A percentile compares a stretch with the other conserved stretches of the same genome.
phyloP scores from a whole-genome alignment of 1,284 basidiomycete genomes.

The Tilletia caries region DNA sequence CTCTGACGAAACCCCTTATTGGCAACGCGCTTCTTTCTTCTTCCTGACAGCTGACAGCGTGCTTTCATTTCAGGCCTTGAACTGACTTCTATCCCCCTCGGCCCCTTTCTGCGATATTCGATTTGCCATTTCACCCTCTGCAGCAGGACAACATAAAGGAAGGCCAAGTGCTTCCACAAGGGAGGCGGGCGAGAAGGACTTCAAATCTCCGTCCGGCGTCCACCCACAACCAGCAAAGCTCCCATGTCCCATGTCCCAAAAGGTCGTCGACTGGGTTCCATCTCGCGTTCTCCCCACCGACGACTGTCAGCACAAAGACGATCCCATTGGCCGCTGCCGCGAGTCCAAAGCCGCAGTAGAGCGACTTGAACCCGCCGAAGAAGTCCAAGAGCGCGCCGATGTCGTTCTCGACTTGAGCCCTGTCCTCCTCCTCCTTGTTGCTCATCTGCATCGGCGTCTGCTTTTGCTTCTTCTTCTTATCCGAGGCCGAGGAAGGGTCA shows the following conservation, averaged over 20 bases:
- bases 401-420: slow-evolving; percentile 16
- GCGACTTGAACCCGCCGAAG: slow-evolving; percentile 65
- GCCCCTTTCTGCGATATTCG: too few species aligned
- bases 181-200: too few species aligned
- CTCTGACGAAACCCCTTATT: too few species aligned
- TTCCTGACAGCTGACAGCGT: too few species aligned
- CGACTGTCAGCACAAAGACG: slow-evolving; percentile 74
- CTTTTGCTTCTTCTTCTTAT: not conserved
- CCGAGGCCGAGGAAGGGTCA: not conserved
- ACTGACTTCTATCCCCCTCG: too few species aligned
- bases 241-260: slow-evolving; percentile 65
- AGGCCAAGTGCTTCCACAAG: too few species aligned
- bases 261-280: slow-evolving; percentile 37
- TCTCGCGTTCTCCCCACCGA: slow-evolving; percentile 67
- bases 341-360: slow-evolving; percentile 90
- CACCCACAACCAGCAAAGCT: slow-evolving; percentile 8
- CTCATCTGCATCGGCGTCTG: slow-evolving; percentile 60
- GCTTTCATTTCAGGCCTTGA: too few species aligned
- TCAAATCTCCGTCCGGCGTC: slow-evolving; percentile 9
- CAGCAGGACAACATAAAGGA: too few species aligned
- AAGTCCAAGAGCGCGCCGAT: slow-evolving; percentile 25
- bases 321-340: slow-evolving; percentile 77
- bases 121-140: too few species aligned
- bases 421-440: slow-evolving; percentile 27
- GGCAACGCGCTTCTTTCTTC: too few species aligned